Percentiles rank a stretch among this genome's conserved stretches.
These are phyloP conservation scores for Naematelia aurantialba DNA, from an alignment of 768 basidiomycete species.

Conservation along the genomic window DNA sequence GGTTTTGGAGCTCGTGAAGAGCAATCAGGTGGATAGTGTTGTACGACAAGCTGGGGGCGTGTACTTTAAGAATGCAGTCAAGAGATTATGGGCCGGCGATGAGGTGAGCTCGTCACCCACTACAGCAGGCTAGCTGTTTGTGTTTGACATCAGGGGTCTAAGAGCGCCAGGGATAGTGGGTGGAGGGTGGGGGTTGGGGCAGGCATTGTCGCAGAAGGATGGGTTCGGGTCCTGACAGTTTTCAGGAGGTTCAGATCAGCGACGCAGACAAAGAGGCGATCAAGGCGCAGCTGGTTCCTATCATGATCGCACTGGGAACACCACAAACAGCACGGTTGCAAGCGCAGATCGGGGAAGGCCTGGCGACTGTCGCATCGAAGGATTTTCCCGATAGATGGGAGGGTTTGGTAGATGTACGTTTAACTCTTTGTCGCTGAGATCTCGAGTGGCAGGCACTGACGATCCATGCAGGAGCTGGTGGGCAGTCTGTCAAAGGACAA, in stretches of 20 bases:
- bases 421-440: neutral
- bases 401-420: constrained; percentile 80
- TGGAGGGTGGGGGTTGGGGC: neutral
- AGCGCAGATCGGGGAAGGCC: constrained; percentile 86
- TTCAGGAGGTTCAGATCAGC: constrained; percentile 53
- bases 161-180: neutral
- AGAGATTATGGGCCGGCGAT: constrained; percentile 68
- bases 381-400: constrained; percentile 91
- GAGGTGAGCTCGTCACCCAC: constrained; percentile 74
- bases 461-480: constrained; percentile 71
- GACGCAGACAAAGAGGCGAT: constrained; percentile 69
- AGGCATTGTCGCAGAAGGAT: too few species aligned
- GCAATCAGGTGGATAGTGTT: constrained; percentile 56
- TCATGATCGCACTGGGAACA: constrained; percentile 80
- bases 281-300: constrained; percentile 73
- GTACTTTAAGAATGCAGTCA: constrained; percentile 87
- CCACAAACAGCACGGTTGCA: constrained; percentile 55
- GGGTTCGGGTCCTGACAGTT: constrained; percentile 2
- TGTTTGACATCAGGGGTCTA: neutral
- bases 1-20: constrained; percentile 73
- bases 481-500: constrained; percentile 71
- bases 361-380: constrained; percentile 81
- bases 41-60: constrained; percentile 79
- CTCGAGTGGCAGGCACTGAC: neutral
- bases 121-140: constrained; percentile 6